Conservation (phyloP, 2,329 filamentous ascomycete species). For the Epichloe festucae region DNA sequence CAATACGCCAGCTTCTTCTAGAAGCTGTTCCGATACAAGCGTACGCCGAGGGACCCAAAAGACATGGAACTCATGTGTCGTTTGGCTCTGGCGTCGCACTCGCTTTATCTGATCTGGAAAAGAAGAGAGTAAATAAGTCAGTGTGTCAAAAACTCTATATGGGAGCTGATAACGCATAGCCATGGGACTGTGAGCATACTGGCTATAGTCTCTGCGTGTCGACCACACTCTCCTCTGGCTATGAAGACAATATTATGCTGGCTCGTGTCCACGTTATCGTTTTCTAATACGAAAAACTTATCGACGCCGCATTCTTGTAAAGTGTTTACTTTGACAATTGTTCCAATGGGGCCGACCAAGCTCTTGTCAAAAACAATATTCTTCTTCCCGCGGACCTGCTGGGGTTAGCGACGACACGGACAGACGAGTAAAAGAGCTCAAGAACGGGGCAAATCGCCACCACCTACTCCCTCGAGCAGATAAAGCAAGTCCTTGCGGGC, state of each 20-base stretch:
- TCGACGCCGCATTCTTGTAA: slow-evolving; percentile 96
- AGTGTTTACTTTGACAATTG: slow-evolving; percentile 89
- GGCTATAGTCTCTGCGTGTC: slow-evolving; percentile 73
- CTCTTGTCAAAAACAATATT: slow-evolving; percentile 88
- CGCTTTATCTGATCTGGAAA: slow-evolving; percentile 74
- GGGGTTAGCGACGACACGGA: slow-evolving; percentile 10
- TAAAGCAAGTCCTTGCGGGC: slow-evolving; percentile 80
- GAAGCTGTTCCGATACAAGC: slow-evolving; percentile 75
- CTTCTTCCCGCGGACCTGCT: slow-evolving; percentile 93
- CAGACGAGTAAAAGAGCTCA: slow-evolving; percentile 1
- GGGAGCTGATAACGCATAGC: not conserved
- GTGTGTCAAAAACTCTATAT: not conserved
- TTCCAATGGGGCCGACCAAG: slow-evolving; percentile 76
- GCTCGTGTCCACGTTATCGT: slow-evolving; percentile 84
- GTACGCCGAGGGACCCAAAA: slow-evolving; percentile 94
- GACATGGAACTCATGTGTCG: slow-evolving; percentile 90
- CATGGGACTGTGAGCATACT: slow-evolving; percentile 42
- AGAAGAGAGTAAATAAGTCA: slow-evolving; percentile 19
- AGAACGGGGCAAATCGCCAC: slow-evolving; percentile 14
- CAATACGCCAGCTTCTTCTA: slow-evolving; percentile 86
- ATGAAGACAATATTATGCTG: slow-evolving; percentile 94
- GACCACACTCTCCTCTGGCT: slow-evolving; percentile 77
- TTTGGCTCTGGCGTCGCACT: slow-evolving; percentile 74
- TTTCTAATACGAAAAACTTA: slow-evolving; percentile 94
- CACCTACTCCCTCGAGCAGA: slow-evolving; percentile 87